Evolutionary conservation across 164 flowering plant species (phyloP).

Genomic region (Berberis vulgaris): DNA sequence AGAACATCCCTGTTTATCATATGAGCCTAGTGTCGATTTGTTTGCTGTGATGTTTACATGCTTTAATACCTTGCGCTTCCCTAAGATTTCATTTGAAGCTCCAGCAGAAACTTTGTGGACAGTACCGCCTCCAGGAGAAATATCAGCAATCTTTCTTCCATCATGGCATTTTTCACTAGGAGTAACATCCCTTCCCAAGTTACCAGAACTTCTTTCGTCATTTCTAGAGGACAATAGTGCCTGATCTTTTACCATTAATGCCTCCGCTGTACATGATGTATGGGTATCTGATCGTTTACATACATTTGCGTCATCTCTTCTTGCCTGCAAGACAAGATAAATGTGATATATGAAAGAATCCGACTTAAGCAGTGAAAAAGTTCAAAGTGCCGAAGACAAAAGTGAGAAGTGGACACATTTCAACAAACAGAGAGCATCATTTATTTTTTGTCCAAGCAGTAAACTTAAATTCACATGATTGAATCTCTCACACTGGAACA

Average conservation of each 20-base stretch:
- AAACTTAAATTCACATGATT: too few relatives aligned
- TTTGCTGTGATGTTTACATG: conserved; percentile 9
- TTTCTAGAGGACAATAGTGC: conserved; percentile 2
- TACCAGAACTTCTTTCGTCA: conserved; percentile 14
- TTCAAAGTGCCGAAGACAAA: too few relatives aligned
- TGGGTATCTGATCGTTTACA: conserved; percentile 16
- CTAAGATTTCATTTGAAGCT: conserved; percentile 16
- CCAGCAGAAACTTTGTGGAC: conserved; percentile 16
- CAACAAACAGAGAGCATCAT: too few relatives aligned
- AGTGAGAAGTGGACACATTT: too few relatives aligned
- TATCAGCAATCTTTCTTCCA: conserved; percentile 4
- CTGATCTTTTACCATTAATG: conserved; percentile 11
- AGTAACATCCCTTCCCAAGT: conserved; percentile 7
- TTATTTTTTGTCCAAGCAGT: too few relatives aligned
- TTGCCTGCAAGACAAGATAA: conserved; percentile 24
- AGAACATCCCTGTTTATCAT: conserved; percentile 12
- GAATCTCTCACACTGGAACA: too few relatives aligned
- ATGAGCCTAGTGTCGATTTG: conserved; percentile 7
- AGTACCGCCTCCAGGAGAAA: conserved; percentile 13
- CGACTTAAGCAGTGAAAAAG: too few relatives aligned
- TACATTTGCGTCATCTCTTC: conserved; percentile 21
- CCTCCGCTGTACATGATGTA: conserved; percentile 9
- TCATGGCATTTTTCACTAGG: conserved; percentile 19
- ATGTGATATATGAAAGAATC: too few relatives aligned
- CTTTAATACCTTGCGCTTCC: conserved; percentile 18